phyloP scores from a whole-genome alignment of 768 basidiomycete genomes.

The Leccinum truebloodii region DNA sequence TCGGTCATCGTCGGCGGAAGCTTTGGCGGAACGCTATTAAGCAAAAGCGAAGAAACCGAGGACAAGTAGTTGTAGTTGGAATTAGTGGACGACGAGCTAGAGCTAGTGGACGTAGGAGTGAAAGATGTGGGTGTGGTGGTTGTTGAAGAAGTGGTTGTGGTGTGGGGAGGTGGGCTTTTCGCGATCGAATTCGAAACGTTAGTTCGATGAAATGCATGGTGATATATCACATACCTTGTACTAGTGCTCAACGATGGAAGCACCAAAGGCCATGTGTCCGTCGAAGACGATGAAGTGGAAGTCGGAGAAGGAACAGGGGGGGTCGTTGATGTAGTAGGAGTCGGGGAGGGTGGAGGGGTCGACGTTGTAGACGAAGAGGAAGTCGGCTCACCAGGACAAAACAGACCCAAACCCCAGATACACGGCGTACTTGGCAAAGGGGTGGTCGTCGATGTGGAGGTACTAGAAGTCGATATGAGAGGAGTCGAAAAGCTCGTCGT shows the following conservation, averaged over 20 bases:
- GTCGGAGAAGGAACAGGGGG: not conserved
- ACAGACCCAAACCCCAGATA: not conserved
- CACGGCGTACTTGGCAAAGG: not conserved
- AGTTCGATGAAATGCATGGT: not conserved
- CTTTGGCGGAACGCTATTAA: conserved; percentile 24
- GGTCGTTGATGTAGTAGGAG: not conserved
- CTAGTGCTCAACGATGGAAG: not conserved
- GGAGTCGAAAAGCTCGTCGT: not conserved
- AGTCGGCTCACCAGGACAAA: not conserved
- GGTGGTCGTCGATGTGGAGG: not conserved
- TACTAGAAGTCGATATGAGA: not conserved
- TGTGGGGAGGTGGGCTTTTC: conserved; percentile 33
- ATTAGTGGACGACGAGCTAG: conserved; percentile 13
- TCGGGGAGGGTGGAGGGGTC: not conserved
- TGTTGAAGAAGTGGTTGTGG: conserved; percentile 8
- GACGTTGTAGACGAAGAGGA: not conserved
- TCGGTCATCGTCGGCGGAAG: conserved; percentile 30
- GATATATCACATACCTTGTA: conserved; percentile 14
- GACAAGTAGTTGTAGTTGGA: conserved; percentile 37
- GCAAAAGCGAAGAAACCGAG: conserved; percentile 36
- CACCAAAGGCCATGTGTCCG: not conserved
- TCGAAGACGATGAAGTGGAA: not conserved
- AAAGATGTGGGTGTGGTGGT: conserved; percentile 4
- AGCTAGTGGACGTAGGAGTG: conserved; percentile 20
- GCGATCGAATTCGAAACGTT: conserved; percentile 22